A percentile compares a stretch with the other conserved stretches of the same genome.
Conservation (phyloP, 129 eudicot species). For the Oenanthe sinensis region DNA sequence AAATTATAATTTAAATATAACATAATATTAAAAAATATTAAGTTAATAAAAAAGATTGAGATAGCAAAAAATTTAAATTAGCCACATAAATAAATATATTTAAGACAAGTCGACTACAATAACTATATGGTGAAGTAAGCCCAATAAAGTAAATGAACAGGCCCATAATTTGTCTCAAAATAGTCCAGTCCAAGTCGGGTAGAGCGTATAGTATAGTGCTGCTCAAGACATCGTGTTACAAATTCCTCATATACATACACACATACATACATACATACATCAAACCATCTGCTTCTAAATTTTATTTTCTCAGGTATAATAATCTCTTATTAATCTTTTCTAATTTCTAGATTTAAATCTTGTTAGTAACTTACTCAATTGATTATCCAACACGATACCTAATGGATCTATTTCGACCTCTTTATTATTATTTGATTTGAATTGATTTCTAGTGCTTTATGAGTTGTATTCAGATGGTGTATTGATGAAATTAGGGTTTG, state of each 20-base stretch:
- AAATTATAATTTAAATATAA: too few relatives aligned
- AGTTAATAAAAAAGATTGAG: too few relatives aligned
- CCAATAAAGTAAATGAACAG: neutral
- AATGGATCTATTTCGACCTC: neutral
- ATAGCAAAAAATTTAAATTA: too few relatives aligned
- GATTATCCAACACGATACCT: too few relatives aligned
- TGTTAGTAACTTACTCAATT: too few relatives aligned
- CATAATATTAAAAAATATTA: too few relatives aligned
- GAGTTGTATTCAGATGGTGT: neutral
- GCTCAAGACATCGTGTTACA: neutral
- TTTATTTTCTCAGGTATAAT: neutral
- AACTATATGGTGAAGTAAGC: neutral
- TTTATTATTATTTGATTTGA: too few relatives aligned
- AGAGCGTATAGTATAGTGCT: neutral
- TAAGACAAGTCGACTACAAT: too few relatives aligned
- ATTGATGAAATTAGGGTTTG: neutral
- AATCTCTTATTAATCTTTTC: neutral
- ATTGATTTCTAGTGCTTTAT: neutral
- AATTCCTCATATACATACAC: neutral
- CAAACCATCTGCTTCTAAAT: too few relatives aligned
- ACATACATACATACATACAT: too few relatives aligned
- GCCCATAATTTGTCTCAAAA: neutral
- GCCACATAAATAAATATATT: too few relatives aligned
- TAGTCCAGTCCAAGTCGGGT: neutral
- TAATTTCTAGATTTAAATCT: neutral